Conservation (phyloP, 805 yeast species). For the Saccharomycopsis vini region DNA sequence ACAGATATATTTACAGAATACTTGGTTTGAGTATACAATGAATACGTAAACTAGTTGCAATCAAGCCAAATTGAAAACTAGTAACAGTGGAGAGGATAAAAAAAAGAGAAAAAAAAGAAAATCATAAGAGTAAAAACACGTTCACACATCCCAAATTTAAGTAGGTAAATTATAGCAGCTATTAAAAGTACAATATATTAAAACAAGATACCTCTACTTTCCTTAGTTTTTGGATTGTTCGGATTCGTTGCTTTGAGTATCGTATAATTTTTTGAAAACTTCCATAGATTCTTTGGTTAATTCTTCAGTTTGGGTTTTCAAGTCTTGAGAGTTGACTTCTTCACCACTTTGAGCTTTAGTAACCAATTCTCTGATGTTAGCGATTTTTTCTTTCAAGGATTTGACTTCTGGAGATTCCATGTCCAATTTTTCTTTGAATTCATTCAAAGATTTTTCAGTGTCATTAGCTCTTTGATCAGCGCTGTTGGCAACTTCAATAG, state of each 20-base stretch:
- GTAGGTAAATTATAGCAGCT: no score
- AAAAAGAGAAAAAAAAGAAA: no score
- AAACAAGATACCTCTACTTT: not conserved
- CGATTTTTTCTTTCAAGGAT: conserved; percentile 44
- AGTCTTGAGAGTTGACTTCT: conserved; percentile 52
- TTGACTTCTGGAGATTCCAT: conserved; percentile 41
- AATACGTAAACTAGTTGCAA: no score
- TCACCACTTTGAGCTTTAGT: conserved; percentile 63
- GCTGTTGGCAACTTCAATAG: conserved; percentile 79
- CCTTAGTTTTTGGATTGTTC: conserved; percentile 2
- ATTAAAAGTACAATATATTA: no score
- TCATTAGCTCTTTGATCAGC: conserved; percentile 76
- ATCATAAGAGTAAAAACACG: no score
- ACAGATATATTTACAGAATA: no score
- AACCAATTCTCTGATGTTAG: conserved; percentile 63
- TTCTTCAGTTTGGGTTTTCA: conserved; percentile 77
- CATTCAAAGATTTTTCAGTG: conserved; percentile 76
- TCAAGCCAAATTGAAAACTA: no score
- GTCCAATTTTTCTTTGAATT: conserved; percentile 60
- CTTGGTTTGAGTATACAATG: no score
- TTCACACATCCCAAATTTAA: no score
- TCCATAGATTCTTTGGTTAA: conserved; percentile 73
- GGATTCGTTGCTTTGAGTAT: conserved; percentile 11
- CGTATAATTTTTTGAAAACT: conserved; percentile 68
- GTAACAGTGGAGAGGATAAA: no score